phyloP scores from a whole-genome alignment of 768 basidiomycete species.

The Phylloporus sp. region DNA sequence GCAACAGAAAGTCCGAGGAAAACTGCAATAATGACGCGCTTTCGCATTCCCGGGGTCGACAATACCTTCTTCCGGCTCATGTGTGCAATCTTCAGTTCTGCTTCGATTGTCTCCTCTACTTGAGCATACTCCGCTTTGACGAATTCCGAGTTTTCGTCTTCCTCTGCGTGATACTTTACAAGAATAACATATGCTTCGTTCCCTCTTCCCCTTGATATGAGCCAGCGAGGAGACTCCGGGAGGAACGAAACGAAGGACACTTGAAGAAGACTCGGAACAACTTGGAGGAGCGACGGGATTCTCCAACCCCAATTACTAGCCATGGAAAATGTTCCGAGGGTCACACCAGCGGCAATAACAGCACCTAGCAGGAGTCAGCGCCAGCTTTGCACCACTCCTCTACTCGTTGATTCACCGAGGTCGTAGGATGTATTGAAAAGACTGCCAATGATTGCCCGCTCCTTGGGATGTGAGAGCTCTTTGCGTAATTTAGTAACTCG shows the following conservation, averaged over 20 bases:
- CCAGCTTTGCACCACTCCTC: too few species aligned
- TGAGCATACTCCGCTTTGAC: constrained; percentile 54
- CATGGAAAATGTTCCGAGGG: constrained; percentile 62
- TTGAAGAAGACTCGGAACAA: constrained; percentile 48
- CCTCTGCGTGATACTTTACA: constrained; percentile 57
- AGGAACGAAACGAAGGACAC: constrained; percentile 49
- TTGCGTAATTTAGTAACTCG: background rate
- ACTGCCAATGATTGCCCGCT: too few species aligned
- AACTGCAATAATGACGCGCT: constrained; percentile 2
- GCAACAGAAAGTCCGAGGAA: constrained; percentile 8
- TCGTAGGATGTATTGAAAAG: constrained; percentile 1
- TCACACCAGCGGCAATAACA: constrained; percentile 42
- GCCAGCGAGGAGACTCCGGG: constrained; percentile 63
- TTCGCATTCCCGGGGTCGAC: constrained; percentile 9
- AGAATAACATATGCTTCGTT: constrained; percentile 45
- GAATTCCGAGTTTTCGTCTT: constrained; percentile 45
- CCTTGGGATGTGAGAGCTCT: constrained; percentile 19
- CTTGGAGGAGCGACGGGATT: constrained; percentile 53
- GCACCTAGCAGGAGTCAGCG: constrained; percentile 3
- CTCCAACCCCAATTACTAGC: constrained; percentile 58
- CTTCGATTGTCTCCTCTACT: constrained; percentile 50
- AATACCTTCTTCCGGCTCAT: background rate
- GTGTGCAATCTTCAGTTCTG: constrained; percentile 4
- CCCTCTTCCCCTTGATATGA: constrained; percentile 50
- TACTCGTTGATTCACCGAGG: constrained; percentile 4